Evolutionary conservation across 2,329 filamentous ascomycete species (phyloP).

Genomic region (Fusarium subglutinans): DNA sequence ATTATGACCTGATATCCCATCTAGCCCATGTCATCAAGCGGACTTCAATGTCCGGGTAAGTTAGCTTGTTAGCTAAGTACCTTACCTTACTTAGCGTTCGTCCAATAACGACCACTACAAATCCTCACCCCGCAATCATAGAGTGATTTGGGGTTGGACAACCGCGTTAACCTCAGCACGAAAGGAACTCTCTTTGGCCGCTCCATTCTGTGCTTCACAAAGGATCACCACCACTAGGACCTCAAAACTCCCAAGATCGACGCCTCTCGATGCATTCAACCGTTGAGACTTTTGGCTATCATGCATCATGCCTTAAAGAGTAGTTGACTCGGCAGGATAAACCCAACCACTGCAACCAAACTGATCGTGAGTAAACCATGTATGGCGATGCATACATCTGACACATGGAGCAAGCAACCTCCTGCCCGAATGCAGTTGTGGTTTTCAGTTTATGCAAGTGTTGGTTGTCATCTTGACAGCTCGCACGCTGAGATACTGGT

Average conservation of each 20-base stretch:
- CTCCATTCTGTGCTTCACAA: constrained; percentile 8
- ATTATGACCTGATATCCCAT: neutral
- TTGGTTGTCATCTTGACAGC: constrained; percentile 24
- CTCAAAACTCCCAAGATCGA: constrained; percentile 27
- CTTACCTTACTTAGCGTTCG: neutral
- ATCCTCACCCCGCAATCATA: constrained; percentile 29
- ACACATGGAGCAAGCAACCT: constrained; percentile 5
- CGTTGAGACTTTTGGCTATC: constrained; percentile 2
- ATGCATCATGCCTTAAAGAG: constrained; percentile 24
- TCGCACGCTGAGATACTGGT: constrained; percentile 26
- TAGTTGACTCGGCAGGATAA: constrained; percentile 9
- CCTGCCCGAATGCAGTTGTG: constrained; percentile 4
- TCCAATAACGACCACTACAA: constrained; percentile 32
- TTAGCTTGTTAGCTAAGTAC: neutral
- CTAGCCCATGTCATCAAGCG: constrained; percentile 18
- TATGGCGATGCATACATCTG: constrained; percentile 5
- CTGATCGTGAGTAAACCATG: neutral
- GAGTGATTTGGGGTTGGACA: constrained; percentile 23
- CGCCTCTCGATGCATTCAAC: constrained; percentile 24
- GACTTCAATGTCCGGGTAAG: constrained; percentile 41
- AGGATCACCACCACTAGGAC: constrained; percentile 8
- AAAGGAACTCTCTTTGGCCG: neutral
- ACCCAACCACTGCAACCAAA: constrained; percentile 26
- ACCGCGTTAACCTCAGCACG: constrained; percentile 31
- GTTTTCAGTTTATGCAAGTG: constrained; percentile 10